Evolutionary conservation across 352 stramenopile species (phyloP), one percentile per base, ranked within the genome.

Genomic region (Pythium dissotocum): DNA sequence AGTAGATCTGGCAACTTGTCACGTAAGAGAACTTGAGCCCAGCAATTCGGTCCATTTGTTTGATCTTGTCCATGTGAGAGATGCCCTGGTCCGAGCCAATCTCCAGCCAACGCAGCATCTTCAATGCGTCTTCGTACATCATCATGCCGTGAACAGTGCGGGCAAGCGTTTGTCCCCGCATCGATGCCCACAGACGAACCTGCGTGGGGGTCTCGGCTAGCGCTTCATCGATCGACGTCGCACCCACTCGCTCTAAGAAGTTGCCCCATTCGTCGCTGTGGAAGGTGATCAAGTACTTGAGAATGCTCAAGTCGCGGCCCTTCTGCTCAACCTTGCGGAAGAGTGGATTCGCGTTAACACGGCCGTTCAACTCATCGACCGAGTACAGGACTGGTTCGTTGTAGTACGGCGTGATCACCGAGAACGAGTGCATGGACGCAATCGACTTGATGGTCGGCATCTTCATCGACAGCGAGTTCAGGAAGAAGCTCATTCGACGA

Each of bases 131-230:
- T 80, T 95, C 87, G 42, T 97, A 93, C 80, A 95, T 86, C 87
- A 95, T 95, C 86, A 97, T 95, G 10, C 89, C 89, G 55, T 93
- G 87, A n/a, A 95, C 87, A 0, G 89, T 95, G 53, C 89, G 77
- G 6, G 85, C 88, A 18, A 97, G 77, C 6, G 89, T 97, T 54
- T 97, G 89, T 49, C 87, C 87, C 55, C 89, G 87, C 78, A 93
- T 93, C 24, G 85, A 94, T 12, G 89, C 89, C 89, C 89, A 97
- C 0, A 95, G 68, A 36, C 87, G 87, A 52, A 96, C 89, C 65
- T 96, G 85, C 5, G 86, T 92, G 7, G 89, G 89, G 5, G 78
- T 92, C 71, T 95, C 85, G 7, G 84, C 83, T 0, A 96, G 71
- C 7, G 87, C 89, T 56, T 95, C 87, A 10, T 93, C 83, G 30